Percentiles rank a stretch among this genome's conserved stretches.
Evolutionary conservation across 176 grass and related monocot genomes (phyloP).

Genomic region (Alopecurus myosuroides): DNA sequence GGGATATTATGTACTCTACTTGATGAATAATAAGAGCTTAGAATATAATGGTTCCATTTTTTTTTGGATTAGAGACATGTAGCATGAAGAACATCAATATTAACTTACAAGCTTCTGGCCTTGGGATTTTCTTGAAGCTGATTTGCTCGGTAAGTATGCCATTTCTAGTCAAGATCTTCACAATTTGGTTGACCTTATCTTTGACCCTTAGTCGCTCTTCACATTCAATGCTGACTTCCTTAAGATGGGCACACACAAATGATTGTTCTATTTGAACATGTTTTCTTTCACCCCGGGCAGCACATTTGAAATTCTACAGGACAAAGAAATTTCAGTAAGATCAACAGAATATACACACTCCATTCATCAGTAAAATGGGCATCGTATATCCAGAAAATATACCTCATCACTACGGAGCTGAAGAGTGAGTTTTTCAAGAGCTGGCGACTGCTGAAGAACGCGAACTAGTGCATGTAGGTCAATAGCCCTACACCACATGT

Average conservation of each 20-base stretch:
- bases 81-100: not conserved
- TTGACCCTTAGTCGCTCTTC: not conserved
- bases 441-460: not conserved
- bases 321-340: not conserved
- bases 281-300: not conserved
- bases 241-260: not conserved
- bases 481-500: slow-evolving; percentile 8
- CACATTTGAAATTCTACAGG: not conserved
- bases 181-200: slow-evolving; percentile 1
- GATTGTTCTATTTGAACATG: not conserved
- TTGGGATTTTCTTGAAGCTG: slow-evolving; percentile 1
- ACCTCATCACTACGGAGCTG: not conserved
- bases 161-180: not conserved
- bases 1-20: not conserved
- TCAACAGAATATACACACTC: not conserved
- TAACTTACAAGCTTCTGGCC: slow-evolving; percentile 1
- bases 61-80: not conserved
- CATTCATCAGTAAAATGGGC: not conserved
- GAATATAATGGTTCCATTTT: not conserved
- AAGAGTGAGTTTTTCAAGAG: slow-evolving; percentile 2
- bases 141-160: not conserved
- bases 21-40: not conserved
- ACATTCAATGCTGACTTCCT: slow-evolving; percentile 9
- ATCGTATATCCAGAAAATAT: not conserved
- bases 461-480: not conserved